Evolutionary conservation across 192 early-diverging fungal species (phyloP), one percentile per base, ranked within the genome.

Genomic region (Paraglomus brasilianum): DNA sequence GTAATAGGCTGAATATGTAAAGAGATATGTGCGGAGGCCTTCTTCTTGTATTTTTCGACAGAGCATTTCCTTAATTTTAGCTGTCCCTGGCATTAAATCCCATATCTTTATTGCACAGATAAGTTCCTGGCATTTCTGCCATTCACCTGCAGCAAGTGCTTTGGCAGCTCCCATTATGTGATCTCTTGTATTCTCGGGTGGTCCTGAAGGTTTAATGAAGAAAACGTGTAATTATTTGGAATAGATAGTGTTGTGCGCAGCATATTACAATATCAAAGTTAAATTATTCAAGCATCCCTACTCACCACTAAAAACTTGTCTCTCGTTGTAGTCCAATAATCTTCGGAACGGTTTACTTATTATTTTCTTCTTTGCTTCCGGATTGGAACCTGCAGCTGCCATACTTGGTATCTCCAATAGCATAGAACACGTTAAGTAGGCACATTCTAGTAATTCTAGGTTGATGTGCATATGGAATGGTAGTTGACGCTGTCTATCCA

Each of bases 391-490:
- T 56, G 88, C 86, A 59, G 89, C 82, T 9, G 96, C 97, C 88
- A 96, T 95, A 75, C 84, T 87, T 22, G 97, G 96, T 71, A 99
- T 93, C 81, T 99, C 97, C n/a, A 98, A 81, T 49, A 99, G 81
- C 95, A 99, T 95, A 21, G 93, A 93, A 75, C 89, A 92, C 10
- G 92, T 93, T 78, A 97, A 80, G 81, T 96, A 98, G 36, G 94
- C 91, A 75, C 93, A 97, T 85, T 99, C 97, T 49, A 99, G 79
- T 17, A 98, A 86, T 81, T 99, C 97, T 57, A 99, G 79, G 83
- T 99, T 98, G 79, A 99, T 95, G 83, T 96, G 95, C 91, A 98
- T 95, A 83, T 99, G 97, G 92, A 98, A 98, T 21, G 97, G 97
- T 72, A 99, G 81, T 84, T 97, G 96, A 66, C 97, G 85, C 81